Evolutionary conservation across 768 basidiomycete species (phyloP).

Genomic region (Pleurotus platypus): DNA sequence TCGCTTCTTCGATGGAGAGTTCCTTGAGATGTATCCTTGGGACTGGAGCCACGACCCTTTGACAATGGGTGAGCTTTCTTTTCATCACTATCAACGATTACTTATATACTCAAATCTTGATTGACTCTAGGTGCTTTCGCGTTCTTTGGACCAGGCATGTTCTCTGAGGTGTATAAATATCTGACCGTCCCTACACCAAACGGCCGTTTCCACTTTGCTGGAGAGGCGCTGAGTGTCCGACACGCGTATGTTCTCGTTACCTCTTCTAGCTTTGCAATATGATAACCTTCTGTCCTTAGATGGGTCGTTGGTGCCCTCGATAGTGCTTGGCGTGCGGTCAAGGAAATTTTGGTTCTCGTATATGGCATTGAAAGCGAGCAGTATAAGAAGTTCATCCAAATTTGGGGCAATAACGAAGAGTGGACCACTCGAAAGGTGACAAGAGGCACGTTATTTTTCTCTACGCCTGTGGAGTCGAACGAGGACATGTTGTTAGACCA

Average conservation of each 20-base stretch:
- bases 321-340: slow-evolving; percentile 30
- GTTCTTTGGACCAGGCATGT: slow-evolving; percentile 36
- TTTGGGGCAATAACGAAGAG: slow-evolving; percentile 6
- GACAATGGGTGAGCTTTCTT: slow-evolving; percentile 26
- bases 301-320: slow-evolving; percentile 38
- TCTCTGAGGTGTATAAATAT: slow-evolving; percentile 24
- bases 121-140: slow-evolving; percentile 31
- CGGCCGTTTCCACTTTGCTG: slow-evolving; percentile 30
- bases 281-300: slow-evolving; percentile 10
- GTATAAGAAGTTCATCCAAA: not conserved
- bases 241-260: slow-evolving; percentile 22
- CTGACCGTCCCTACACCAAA: slow-evolving; percentile 24
- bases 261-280: too few species aligned
- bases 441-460: not conserved
- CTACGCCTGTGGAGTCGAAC: not conserved
- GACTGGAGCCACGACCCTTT: slow-evolving; percentile 30
- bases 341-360: slow-evolving; percentile 10
- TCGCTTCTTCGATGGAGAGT: slow-evolving; percentile 15
- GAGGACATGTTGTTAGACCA: not conserved
- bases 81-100: not conserved
- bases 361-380: not conserved
- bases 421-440: not conserved
- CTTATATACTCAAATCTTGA: too few species aligned
- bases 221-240: slow-evolving; percentile 32
- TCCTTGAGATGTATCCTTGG: slow-evolving; percentile 23